phyloP scores from a whole-genome alignment of 345 rosid genomes.

The Gossypium turneri region DNA sequence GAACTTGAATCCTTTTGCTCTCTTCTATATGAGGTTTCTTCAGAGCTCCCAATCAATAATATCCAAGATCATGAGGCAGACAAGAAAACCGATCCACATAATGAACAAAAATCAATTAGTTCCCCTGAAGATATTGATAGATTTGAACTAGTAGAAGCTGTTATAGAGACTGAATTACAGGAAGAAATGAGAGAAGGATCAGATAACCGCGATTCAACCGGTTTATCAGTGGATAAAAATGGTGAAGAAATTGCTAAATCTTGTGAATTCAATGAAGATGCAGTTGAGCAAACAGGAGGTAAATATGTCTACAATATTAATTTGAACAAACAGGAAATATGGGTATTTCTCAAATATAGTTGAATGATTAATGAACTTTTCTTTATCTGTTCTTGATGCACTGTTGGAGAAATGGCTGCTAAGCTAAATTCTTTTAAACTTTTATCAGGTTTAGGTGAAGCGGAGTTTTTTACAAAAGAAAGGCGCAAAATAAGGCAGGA shows the following conservation, averaged over 20 bases:
- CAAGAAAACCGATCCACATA: not conserved
- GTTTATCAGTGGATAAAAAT: not conserved
- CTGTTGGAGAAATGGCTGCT: not conserved
- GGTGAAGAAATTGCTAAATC: constrained; percentile 16
- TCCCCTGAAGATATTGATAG: constrained; percentile 22
- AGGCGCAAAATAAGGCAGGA: constrained; percentile 10
- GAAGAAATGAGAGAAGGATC: constrained; percentile 2
- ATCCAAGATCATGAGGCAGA: not conserved
- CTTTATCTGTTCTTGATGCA: not conserved
- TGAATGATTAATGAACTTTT: not conserved
- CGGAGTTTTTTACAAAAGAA: constrained; percentile 19
- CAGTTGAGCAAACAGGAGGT: constrained; percentile 29
- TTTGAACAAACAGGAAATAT: not conserved
- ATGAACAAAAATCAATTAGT: constrained; percentile 15
- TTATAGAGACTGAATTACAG: constrained; percentile 25
- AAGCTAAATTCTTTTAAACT: constrained; percentile 9
- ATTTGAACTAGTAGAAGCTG: constrained; percentile 20
- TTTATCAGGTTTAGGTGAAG: constrained; percentile 29
- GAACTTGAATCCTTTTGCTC: constrained; percentile 61
- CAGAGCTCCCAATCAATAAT: constrained; percentile 23
- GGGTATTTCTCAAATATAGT: not conserved
- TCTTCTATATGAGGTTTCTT: constrained; percentile 39
- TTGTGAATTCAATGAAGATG: constrained; percentile 19
- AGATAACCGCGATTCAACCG: constrained; percentile 15
- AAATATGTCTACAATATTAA: not conserved